Base-by-base conservation (phyloP, 305 asterid genomes). In the Solanum aculeatissimum region DNA sequence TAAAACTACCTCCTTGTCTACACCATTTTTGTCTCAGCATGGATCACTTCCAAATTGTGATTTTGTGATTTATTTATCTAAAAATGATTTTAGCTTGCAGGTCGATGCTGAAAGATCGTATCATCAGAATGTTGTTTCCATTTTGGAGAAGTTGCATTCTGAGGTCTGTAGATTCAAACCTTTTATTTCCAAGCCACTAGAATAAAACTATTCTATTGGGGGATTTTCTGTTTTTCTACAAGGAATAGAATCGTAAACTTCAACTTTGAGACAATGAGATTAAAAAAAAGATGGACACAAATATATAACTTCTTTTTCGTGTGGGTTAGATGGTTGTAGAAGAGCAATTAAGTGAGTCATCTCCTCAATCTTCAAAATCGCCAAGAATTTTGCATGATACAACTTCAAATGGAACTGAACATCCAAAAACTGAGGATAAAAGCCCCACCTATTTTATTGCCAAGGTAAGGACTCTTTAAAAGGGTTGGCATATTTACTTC, bases 21-120 rank as follows among this genome's bases (percentile, higher is more conserved):
- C 29, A 19, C 45, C 62, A 32, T 53, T 78, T 25, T 63, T 63
- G 35, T 51, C 60, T 82, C 45, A 14, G 60, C 69, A 27, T 58
- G 40, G 45, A 84, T 23, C 40, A 54, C 16, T 18, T 57, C 65
- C 65, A 25, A 25, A 25, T 79, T 65, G 70, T 66, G 40, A 21
- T 84, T 21, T 65, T 83, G 81, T 60, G 32, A 21, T 81, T 81
- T 6, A 63, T 85, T 78, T 74, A 77, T 86, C 86, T 87, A 85
- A 85, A 57, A 47, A 75, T 80, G 83, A 83, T 63, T 85, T 86
- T 87, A 87, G 77, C 78, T 87, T 55, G 29, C 97, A 94, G 99
- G 98, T 96, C n/a, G 90, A 92, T 87, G 97, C 98, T 77, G 99
- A 94, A 92, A 93, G 97, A 91, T 91, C 92, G 78, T 96, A 93